Conservation (phyloP, 2,329 filamentous ascomycete species). For the Pezicula neosporulosa region DNA sequence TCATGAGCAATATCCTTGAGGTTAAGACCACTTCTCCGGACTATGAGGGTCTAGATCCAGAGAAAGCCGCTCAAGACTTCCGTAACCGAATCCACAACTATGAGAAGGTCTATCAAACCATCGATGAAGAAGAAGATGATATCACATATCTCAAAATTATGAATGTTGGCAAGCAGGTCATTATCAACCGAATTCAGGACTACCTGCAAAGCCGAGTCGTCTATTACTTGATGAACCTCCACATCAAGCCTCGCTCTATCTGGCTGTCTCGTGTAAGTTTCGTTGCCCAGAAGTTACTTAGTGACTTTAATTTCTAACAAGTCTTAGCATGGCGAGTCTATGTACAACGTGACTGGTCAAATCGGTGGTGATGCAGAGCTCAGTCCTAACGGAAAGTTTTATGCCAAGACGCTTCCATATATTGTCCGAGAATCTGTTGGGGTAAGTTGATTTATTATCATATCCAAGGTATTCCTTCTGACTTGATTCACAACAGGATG, state of each 20-base stretch:
- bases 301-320: constrained; percentile 17
- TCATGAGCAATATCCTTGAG: constrained; percentile 97
- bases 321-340: constrained; percentile 82
- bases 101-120: constrained; percentile 92
- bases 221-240: constrained; percentile 97
- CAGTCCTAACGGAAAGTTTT: constrained; percentile 81
- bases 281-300: not conserved
- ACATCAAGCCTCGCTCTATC: constrained; percentile 93
- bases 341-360: constrained; percentile 84
- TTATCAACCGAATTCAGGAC: constrained; percentile 96
- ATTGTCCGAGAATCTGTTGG: constrained; percentile 84
- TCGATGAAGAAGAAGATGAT: constrained; percentile 83
- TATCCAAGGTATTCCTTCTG: not conserved
- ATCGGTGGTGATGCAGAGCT: constrained; percentile 91
- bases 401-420: constrained; percentile 79
- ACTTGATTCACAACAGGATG: constrained; percentile 36
- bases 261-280: constrained; percentile 84
- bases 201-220: constrained; percentile 95
- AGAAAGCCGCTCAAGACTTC: constrained; percentile 87
- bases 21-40: constrained; percentile 97
- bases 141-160: constrained; percentile 97
- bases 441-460: constrained; percentile 46
- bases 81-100: constrained; percentile 93
- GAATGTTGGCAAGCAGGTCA: constrained; percentile 91
- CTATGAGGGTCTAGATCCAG: constrained; percentile 90